phyloP scores from a whole-genome alignment of 1,139 yeast genomes.

The Candida frijolesensis region DNA sequence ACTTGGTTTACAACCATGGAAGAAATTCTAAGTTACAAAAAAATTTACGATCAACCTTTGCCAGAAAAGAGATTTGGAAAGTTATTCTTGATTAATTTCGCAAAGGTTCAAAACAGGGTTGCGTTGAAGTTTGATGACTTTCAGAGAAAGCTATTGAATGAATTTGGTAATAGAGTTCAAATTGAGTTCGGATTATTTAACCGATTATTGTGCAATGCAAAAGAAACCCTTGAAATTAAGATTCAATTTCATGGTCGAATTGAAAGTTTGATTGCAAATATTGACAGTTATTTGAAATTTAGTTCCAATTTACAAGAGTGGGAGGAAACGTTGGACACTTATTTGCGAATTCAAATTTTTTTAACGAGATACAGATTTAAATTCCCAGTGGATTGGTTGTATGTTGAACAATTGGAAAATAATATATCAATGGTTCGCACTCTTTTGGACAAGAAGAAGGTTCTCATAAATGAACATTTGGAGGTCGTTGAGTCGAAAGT shows the following conservation, averaged over 20 bases:
- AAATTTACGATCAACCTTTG: constrained; percentile 55
- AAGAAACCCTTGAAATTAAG: constrained; percentile 20
- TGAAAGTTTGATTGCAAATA: constrained; percentile 19
- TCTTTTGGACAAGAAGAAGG: constrained; percentile 39
- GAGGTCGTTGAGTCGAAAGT: constrained; percentile 47
- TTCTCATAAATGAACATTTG: constrained; percentile 43
- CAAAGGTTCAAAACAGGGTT: constrained; percentile 57
- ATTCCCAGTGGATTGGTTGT: constrained; percentile 60
- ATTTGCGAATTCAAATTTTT: constrained; percentile 45
- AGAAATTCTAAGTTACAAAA: constrained; percentile 48
- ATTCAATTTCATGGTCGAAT: constrained; percentile 21
- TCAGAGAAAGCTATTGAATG: constrained; percentile 49
- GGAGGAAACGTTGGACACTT: constrained; percentile 25
- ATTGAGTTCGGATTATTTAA: constrained; percentile 18
- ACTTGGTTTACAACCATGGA: constrained; percentile 35
- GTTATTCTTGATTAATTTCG: constrained; percentile 43
- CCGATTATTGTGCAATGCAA: constrained; percentile 19
- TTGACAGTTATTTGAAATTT: constrained; percentile 20
- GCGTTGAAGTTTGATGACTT: constrained; percentile 59
- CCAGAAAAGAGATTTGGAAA: constrained; percentile 37
- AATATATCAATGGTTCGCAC: constrained; percentile 49
- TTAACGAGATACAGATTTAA: constrained; percentile 49
- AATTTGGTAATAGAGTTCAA: constrained; percentile 43
- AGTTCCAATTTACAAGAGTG: constrained; percentile 25
- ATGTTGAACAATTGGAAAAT: constrained; percentile 63